Evolutionary conservation across 2,329 filamentous ascomycete species (phyloP), one percentile per base, ranked within the genome.

Genomic region (Anthostomella pinea): DNA sequence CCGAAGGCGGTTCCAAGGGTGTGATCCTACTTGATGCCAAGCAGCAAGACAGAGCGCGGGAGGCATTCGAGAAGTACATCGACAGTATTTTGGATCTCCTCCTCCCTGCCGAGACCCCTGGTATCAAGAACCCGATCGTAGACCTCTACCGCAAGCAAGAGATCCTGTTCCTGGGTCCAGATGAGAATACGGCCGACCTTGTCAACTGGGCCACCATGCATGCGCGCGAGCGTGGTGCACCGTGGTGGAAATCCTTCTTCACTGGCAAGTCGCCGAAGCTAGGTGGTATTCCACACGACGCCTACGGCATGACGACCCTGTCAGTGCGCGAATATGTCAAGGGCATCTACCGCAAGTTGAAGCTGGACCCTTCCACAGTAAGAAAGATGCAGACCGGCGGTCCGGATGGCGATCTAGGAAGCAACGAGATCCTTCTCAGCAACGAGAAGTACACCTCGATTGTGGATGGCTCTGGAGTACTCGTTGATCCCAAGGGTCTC

Each of bases 171-270:
- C 87, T 98, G 88, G 93, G 93, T 21, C 93, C 93, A 1, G 93
- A 98, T 52, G 93, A 98, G 80, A 98, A 98, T 69, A 98, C 93
- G 1, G 93, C 93, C 15, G 88, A 95, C 57, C 76, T 98, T 21
- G 93, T 98, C 33, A 83, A 98, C 66, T 98, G 93, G 93, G 93
- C 93, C n/a, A 98, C 93, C 2, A 84, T 93, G 64, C 93, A 98
- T 64, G 93, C 93, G 43, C 81, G 88, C 34, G 70, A 72, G 44
- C 83, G 93, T 53, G 89, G 89, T 29, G 93, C 93, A 4, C 88
- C 89, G 18, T 98, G 91, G 88, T 98, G 93, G 93, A 98, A 98
- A 75, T 98, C 93, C 0, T 98, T 98, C 79, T 98, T 98, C 75
- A 98, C 93, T 2, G 93, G 93, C 58, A 98, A 98, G 76, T 95